Percentiles rank a stretch among this genome's conserved stretches.
Evolutionary conservation across 164 flowering plant species (phyloP).

Genomic region (Berberis thunbergii): DNA sequence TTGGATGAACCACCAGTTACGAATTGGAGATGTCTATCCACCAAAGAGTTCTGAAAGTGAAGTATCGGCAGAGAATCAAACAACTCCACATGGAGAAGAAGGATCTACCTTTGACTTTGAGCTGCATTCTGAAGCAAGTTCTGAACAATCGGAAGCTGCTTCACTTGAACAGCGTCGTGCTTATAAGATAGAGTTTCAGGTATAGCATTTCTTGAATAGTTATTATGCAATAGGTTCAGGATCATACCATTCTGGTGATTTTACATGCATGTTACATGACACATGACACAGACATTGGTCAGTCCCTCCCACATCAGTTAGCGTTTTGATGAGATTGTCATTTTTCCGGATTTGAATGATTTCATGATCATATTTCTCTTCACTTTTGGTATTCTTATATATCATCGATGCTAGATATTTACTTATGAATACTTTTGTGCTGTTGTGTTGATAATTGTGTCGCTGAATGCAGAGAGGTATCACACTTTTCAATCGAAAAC

Average conservation of each 20-base stretch:
- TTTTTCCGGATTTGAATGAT: too few species aligned
- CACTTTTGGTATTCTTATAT: too few species aligned
- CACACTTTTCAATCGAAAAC: conserved; percentile 82
- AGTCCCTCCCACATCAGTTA: too few species aligned
- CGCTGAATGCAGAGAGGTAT: conserved; percentile 83
- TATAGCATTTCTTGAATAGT: conserved; percentile 12
- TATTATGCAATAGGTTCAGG: background rate
- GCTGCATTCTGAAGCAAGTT: conserved; percentile 51
- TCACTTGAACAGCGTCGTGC: conserved; percentile 96
- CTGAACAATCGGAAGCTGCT: conserved; percentile 91
- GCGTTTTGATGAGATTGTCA: too few species aligned
- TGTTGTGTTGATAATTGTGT: conserved; percentile 14
- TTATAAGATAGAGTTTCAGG: conserved; percentile 90
- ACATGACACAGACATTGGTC: conserved; percentile 31
- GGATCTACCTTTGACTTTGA: conserved; percentile 56
- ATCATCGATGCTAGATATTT: too few species aligned
- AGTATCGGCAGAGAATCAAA: conserved; percentile 35
- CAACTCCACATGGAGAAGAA: conserved; percentile 50
- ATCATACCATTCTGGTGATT: background rate
- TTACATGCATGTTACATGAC: background rate
- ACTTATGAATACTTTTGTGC: too few species aligned
- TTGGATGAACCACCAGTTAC: conserved; percentile 96
- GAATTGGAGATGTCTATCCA: conserved; percentile 38
- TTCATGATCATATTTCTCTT: too few species aligned
- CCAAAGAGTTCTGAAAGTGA: conserved; percentile 46